Conservation (phyloP, 2,329 filamentous ascomycete genomes). For the Cladophialophora immunda region DNA sequence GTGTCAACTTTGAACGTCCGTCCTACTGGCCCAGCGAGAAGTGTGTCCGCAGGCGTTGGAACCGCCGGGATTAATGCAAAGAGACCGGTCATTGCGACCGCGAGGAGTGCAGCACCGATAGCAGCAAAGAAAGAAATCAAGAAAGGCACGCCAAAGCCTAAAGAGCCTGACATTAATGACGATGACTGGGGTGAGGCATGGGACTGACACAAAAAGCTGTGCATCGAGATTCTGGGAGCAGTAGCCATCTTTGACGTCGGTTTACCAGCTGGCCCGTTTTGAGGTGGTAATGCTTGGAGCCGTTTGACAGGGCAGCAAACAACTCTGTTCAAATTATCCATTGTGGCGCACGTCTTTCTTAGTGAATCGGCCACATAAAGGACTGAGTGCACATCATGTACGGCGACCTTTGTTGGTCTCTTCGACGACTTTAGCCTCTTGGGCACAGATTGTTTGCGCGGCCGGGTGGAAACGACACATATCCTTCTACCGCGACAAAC, state of each 20-base stretch:
- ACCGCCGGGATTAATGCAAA: constrained; percentile 41
- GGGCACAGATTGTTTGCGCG: neutral
- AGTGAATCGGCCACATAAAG: neutral
- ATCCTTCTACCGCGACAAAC: neutral
- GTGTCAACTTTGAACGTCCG: constrained; percentile 44
- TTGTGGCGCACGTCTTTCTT: neutral
- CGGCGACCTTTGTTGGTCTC: neutral
- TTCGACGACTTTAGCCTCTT: neutral
- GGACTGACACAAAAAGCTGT: constrained; percentile 47
- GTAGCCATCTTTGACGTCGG: neutral
- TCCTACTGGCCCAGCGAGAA: constrained; percentile 49
- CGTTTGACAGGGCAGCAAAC: neutral
- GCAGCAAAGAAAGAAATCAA: constrained; percentile 72
- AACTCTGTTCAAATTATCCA: neutral
- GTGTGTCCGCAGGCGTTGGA: constrained; percentile 47
- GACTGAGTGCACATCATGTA: neutral
- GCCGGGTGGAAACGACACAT: neutral
- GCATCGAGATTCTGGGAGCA: neutral
- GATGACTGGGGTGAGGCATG: constrained; percentile 60
- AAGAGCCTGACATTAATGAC: constrained; percentile 42
- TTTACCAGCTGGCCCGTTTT: neutral
- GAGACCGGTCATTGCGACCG: constrained; percentile 45
- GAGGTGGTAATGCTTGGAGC: neutral
- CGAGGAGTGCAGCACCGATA: constrained; percentile 58
- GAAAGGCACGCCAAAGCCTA: constrained; percentile 43